Base-by-base conservation (phyloP, 495 filamentous ascomycete genomes). In the Neurospora africana region DNA sequence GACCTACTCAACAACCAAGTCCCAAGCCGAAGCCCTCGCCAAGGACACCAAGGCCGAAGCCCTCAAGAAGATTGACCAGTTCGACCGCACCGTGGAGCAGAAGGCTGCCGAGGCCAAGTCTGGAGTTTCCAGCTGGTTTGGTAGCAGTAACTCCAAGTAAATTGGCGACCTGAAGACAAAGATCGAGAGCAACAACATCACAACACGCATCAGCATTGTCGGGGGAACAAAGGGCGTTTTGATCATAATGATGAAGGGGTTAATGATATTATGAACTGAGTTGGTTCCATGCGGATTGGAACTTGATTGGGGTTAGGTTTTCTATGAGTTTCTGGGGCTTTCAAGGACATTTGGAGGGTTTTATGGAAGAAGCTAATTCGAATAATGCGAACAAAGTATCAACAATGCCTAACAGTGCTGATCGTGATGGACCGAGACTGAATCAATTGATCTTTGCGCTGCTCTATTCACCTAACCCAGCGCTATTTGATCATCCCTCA, bases 71-170 rank as follows among this genome's bases (percentile, higher is more conserved):
- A 83, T 97, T 43, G 90, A 93, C 74, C 84, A 88, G 73, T 82
- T 88, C 70, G 93, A 95, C 79, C 87, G 87, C 72, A 93, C 89
- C 76, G 87, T 97, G 33, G 92, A 93, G 83, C 84, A 90, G 75
- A 89, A 89, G 75, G 88, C 93, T 15, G 80, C 88, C 8, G 91
- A 95, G 80, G 90, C 92, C 11, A 96, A 96, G 88, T 87, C 89
- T 69, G 87, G 87, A 23, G 81, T 95, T 72, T 90, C 89, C 36
- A 88, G 90, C 70, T 97, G 93, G 93, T 94, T 97, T 74, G 89
- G 92, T 40, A 87, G 89, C 53, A 6, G 53, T 4, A 65, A 65
- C 53, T 33, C 53, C 79, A 91, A 88, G 77, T 84, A 75, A 78
- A 36, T 9, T 8, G 36, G 1, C 7, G 8, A 0, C 7, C 36